Conservation (phyloP, 345 rosid species). For the Pistacia vera region DNA sequence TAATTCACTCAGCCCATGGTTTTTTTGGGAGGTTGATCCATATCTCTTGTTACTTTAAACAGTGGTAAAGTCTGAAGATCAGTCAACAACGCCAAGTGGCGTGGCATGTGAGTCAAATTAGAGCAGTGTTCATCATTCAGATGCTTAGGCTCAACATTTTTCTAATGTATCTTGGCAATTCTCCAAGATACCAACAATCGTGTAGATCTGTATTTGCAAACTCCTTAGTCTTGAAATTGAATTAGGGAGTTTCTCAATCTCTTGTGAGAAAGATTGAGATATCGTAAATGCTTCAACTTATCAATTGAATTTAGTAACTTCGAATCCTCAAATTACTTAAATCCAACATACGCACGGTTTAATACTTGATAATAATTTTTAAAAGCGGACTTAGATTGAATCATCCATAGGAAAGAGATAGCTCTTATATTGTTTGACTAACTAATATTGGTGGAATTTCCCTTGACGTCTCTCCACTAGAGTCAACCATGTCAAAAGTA, state of each 20-base stretch:
- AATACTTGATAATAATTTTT: background rate
- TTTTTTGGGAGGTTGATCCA: background rate
- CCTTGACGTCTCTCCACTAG: too few species aligned
- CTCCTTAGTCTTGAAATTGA: background rate
- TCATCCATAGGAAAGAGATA: too few species aligned
- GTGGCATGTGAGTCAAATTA: background rate
- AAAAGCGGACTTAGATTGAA: background rate
- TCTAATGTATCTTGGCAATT: background rate
- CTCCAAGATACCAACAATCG: background rate
- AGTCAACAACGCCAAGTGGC: background rate
- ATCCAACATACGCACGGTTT: background rate
- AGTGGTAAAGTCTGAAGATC: background rate
- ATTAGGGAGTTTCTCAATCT: constrained; percentile 8
- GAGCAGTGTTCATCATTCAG: background rate
- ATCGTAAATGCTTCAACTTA: background rate
- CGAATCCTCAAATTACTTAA: background rate
- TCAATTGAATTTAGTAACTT: background rate
- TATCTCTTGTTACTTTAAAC: background rate
- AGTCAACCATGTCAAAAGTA: too few species aligned
- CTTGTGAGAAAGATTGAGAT: constrained; percentile 20
- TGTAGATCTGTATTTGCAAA: constrained; percentile 16
- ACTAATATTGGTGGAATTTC: too few species aligned
- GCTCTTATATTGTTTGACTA: background rate
- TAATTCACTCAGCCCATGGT: background rate
- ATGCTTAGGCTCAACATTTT: constrained; percentile 9